Conservation (phyloP, 495 filamentous ascomycete genomes). For the Rusavskia elegans region DNA sequence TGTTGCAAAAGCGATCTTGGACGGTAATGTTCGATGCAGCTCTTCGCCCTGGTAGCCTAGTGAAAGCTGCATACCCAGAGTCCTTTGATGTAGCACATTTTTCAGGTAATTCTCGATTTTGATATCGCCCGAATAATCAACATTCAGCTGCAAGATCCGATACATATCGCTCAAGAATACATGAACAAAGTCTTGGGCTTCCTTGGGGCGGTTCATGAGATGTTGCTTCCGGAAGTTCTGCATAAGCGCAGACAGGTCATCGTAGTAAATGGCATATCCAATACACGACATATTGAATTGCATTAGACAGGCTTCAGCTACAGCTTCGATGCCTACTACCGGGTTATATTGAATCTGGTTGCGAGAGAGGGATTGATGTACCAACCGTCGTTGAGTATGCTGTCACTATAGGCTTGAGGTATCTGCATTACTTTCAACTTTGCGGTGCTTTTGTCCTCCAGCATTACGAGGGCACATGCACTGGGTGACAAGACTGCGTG, state of each 20-base stretch:
- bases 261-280: conserved; percentile 39
- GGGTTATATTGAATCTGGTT: conserved; percentile 6
- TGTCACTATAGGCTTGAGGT: conserved; percentile 22
- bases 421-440: conserved; percentile 49
- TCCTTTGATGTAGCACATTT: conserved; percentile 49
- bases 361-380: not conserved
- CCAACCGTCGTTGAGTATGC: conserved; percentile 27
- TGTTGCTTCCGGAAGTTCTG: conserved; percentile 35
- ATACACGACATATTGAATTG: conserved; percentile 36
- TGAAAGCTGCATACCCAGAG: conserved; percentile 52
- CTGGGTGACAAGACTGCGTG: conserved; percentile 62
- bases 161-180: conserved; percentile 50
- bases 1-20: conserved; percentile 58
- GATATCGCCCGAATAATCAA: conserved; percentile 52
- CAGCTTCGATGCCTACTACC: conserved; percentile 15
- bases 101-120: conserved; percentile 56
- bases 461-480: conserved; percentile 44
- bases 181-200: conserved; percentile 5
- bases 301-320: conserved; percentile 36
- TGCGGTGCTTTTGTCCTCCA: conserved; percentile 49
- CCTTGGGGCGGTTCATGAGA: conserved; percentile 21
- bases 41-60: conserved; percentile 48
- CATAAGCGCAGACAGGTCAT: conserved; percentile 60
- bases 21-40: conserved; percentile 39
- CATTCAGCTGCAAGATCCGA: conserved; percentile 44